These are phyloP conservation scores for Echium plantagineum DNA, from an alignment of 257 asterid species.

Conservation along the genomic window DNA sequence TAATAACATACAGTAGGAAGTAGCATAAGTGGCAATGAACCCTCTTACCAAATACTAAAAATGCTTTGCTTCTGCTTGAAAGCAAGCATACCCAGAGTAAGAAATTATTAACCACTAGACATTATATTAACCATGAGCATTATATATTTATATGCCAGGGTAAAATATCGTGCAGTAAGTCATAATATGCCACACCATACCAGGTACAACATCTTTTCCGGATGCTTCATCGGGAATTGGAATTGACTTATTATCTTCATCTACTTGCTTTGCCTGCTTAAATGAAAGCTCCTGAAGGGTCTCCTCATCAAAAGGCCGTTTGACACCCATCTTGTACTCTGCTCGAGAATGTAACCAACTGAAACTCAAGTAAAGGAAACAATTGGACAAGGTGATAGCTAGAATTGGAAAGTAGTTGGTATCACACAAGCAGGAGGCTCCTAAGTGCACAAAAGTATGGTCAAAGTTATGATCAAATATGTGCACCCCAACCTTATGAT, in stretches of 20 bases:
- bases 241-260: constrained; percentile 14
- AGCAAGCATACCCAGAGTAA: background rate
- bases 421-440: background rate
- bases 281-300: constrained; percentile 45
- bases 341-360: background rate
- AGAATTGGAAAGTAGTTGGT: constrained; percentile 3
- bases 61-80: background rate
- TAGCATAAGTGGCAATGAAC: background rate
- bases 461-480: too few relatives aligned
- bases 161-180: background rate
- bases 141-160: background rate
- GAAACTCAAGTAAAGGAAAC: background rate
- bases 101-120: background rate
- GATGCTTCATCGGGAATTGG: constrained; percentile 14
- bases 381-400: background rate
- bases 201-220: constrained; percentile 18
- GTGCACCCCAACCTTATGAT: too few relatives aligned
- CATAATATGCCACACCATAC: constrained; percentile 18
- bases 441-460: background rate
- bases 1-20: background rate
- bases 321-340: constrained; percentile 42
- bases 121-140: background rate
- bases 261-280: constrained; percentile 51
- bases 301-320: constrained; percentile 50
- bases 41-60: background rate